Conservation (phyloP, 1,139 yeast genomes). For the Taiozyma sp. region DNA sequence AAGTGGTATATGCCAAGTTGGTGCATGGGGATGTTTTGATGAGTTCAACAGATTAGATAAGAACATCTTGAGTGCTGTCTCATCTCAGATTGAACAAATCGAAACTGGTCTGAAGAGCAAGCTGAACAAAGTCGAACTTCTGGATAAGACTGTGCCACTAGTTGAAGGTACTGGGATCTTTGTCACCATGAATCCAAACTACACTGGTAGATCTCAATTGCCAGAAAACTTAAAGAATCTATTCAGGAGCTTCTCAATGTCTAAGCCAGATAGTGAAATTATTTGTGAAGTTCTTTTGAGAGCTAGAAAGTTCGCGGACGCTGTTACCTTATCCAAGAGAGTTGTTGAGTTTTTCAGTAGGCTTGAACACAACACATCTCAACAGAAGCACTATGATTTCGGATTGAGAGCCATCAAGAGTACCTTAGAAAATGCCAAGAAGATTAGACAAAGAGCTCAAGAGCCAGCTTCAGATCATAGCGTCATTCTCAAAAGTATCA, state of each 20-base stretch:
- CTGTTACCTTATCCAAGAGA: constrained; percentile 41
- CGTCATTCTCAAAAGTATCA: constrained; percentile 49
- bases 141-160: constrained; percentile 42
- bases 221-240: constrained; percentile 86
- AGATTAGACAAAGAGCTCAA: constrained; percentile 31
- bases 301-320: constrained; percentile 63
- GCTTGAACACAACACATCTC: constrained; percentile 36
- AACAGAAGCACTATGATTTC: constrained; percentile 82
- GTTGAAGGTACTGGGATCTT: constrained; percentile 65
- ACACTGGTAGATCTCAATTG: constrained; percentile 73
- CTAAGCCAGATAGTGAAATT: constrained; percentile 60
- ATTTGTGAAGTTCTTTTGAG: constrained; percentile 72
- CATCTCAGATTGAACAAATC: constrained; percentile 75
- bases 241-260: constrained; percentile 75
- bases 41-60: constrained; percentile 84
- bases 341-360: constrained; percentile 55
- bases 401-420: constrained; percentile 80
- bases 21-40: constrained; percentile 96
- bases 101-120: constrained; percentile 44
- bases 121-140: constrained; percentile 37
- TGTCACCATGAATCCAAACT: constrained; percentile 90
- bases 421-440: constrained; percentile 58
- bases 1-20: constrained; percentile 79
- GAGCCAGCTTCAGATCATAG: constrained; percentile 29
- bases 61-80: constrained; percentile 74